Evolutionary conservation across 768 basidiomycete genomes (phyloP), one percentile per base, ranked within the genome.

Genomic region (Mycena latifolia): DNA sequence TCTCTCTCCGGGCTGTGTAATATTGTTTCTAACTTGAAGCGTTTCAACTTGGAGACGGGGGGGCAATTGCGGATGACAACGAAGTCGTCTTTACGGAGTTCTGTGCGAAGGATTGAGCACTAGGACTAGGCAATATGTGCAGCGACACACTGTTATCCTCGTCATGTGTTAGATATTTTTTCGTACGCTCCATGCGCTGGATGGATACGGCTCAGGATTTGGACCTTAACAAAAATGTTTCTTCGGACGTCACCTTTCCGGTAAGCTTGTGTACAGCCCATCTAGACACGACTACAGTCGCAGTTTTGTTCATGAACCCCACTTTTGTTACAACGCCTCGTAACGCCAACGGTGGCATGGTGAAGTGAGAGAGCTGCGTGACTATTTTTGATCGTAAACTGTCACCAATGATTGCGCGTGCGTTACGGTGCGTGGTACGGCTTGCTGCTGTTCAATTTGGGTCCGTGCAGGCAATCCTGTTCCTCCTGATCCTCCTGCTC

Each of bases 251-350:
- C 69, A 93, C 93, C 84, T 95, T 95, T 70, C 90, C 89, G 6
- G 93, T 94, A 51, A 86, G 73, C 65, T 86, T 85, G 73, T 95
- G 92, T n/a, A 87, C 77, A 41, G 91, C 82, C 81, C 84, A 88
- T 61, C 93, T 86, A 25, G 90, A 88, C 10, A 95, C 92, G 0
- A 91, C 89, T 52, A 95, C 93, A 0, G 94, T 95, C 17, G 86
- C 93, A 0, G 93, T 95, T 75, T 94, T 94, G 59, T 89, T 82
- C 93, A 95, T 95, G 69, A 83, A 87, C 11, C 94, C 93, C 24
- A 86, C 90, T 77, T 92, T 94, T 33, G 92, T 91, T 22, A 95
- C 94, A 41, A 88, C 72, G 20, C 93, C 93, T 25, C 83, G 83
- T 69, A 95, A 86, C 18, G 88, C 79, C 88, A 94, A 89, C 28